Conservation (phyloP, 2,329 filamentous ascomycete species). For the Claviceps africana region DNA sequence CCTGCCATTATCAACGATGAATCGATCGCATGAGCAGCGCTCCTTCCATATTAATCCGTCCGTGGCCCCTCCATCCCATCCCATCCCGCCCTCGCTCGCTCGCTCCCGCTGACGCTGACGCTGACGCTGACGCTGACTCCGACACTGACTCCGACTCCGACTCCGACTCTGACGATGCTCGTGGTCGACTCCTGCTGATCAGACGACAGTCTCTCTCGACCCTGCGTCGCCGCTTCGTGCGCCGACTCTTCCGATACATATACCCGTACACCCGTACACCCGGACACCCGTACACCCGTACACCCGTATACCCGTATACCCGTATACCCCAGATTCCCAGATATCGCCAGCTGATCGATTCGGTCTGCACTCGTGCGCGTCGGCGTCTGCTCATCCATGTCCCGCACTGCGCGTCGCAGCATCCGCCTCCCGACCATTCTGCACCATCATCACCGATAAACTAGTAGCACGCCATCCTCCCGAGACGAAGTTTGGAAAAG, state of each 20-base stretch:
- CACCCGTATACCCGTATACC: too few relatives aligned
- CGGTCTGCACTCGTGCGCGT: background rate
- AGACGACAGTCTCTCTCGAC: constrained; percentile 2
- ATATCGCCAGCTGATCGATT: too few relatives aligned
- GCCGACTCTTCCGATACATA: background rate
- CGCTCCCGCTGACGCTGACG: too few relatives aligned
- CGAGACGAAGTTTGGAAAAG: background rate
- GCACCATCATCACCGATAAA: background rate
- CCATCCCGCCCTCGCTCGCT: too few relatives aligned
- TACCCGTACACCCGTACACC: too few relatives aligned
- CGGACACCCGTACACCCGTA: too few relatives aligned
- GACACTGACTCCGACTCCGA: too few relatives aligned
- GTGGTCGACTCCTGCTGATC: background rate
- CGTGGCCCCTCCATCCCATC: background rate
- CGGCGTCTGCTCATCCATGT: background rate
- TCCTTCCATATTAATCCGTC: constrained; percentile 1
- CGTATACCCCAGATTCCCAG: too few relatives aligned
- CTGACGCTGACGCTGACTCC: too few relatives aligned
- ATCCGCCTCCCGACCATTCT: background rate
- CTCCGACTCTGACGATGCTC: background rate
- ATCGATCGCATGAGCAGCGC: background rate
- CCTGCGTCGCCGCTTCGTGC: constrained; percentile 3
- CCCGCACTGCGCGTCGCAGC: background rate
- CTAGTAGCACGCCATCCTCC: background rate
- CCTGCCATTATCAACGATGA: background rate